Evolutionary conservation across 345 rosid genomes (phyloP), one percentile per base, ranked within the genome.

Genomic region (Trapa incisa): DNA sequence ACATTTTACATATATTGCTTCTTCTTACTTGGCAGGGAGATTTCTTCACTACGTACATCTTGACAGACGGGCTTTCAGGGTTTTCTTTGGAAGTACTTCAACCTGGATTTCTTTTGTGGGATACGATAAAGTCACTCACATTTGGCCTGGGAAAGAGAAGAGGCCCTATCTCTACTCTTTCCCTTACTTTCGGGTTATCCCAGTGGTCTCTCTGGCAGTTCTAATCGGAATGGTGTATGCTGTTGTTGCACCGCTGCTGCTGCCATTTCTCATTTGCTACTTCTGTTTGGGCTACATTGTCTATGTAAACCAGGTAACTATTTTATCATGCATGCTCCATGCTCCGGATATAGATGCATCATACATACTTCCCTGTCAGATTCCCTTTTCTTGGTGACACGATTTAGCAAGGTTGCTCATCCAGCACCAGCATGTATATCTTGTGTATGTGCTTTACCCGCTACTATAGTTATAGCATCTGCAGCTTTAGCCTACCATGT

Each of bases 1-100:
- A 29, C 35, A 57, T 57, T 3, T 32, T 8, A 29, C 2, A 33
- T 3, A 41, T 12, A 38, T 6, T 42, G 5, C 35, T 37, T 13
- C 4, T 14, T 22, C 17, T 22, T 7, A 58, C 63, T 5, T 72
- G 80, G 45, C 83, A 93, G 97, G 96, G 82, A 65, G 96, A 87
- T 73, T 93, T 90, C 74, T 90, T 93, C 47, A 77, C 83, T 72
- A 90, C 98, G 73, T 90, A 90, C 85, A 84, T 91, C 73, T 77
- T 93, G 61, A 82, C 89, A 14, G 91, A 88, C 72, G 94, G 98
- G 61, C 82, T 90, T 32, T 90, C 94, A 33, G 97, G 89, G 47
- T 93, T 93, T 68, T 93, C 91, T 17, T 64, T 87, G 73, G 98
- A 93, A 79, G 79, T 85, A 73, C 95, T 93, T 77, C 97, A 88